Evolutionary conservation across 495 filamentous ascomycete species (phyloP).

Genomic region (Barbatosphaeria neglecta): DNA sequence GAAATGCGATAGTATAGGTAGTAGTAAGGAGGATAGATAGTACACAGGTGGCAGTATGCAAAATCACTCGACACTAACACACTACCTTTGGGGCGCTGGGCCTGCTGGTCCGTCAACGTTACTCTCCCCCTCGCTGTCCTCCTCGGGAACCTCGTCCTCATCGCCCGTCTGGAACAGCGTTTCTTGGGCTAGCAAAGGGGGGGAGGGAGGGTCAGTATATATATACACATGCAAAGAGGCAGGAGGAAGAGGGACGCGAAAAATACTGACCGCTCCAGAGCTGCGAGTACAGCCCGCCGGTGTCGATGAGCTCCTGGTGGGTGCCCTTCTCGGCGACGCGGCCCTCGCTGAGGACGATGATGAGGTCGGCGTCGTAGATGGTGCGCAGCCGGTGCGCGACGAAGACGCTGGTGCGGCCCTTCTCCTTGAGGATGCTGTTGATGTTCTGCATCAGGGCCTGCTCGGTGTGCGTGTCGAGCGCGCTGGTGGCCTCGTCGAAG

Average conservation of each 20-base stretch:
- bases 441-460: constrained; percentile 86
- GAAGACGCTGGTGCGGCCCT: constrained; percentile 81
- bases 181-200: constrained; percentile 26
- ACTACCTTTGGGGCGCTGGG: not conserved
- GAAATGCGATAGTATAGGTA: not conserved
- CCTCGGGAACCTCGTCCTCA: not conserved
- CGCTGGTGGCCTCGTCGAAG: constrained; percentile 96
- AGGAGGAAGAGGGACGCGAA: not conserved
- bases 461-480: constrained; percentile 92
- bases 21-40: not conserved
- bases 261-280: constrained; percentile 70
- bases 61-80: no score
- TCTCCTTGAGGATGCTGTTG: constrained; percentile 84
- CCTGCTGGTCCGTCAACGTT: not conserved
- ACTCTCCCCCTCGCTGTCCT: not conserved
- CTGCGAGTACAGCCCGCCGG: constrained; percentile 71
- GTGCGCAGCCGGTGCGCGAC: constrained; percentile 86
- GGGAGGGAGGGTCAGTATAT: no score
- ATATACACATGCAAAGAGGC: no score
- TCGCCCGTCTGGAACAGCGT: constrained; percentile 23
- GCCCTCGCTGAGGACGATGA: constrained; percentile 82
- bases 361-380: constrained; percentile 87
- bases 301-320: constrained; percentile 71
- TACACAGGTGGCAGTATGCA: no score
- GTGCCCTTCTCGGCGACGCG: constrained; percentile 76